Evolutionary conservation across 139 green algal species (phyloP).

Genomic region (Closterium sp.): DNA sequence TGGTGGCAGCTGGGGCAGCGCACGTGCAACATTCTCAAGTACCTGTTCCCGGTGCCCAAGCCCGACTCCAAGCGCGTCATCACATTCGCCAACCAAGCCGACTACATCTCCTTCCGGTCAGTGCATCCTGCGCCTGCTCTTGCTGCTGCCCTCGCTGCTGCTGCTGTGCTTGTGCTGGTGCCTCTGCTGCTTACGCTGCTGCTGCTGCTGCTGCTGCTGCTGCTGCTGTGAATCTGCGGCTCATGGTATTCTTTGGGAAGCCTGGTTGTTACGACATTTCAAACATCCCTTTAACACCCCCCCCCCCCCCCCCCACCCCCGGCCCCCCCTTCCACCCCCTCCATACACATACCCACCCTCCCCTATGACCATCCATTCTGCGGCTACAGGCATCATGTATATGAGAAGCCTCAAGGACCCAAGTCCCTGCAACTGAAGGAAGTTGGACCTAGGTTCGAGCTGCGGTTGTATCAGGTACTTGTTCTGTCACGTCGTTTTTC

Average conservation of each 20-base stretch:
- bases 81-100: conserved; percentile 76
- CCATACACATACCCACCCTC: too few species aligned
- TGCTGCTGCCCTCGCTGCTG: not conserved
- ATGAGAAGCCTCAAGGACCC: conserved; percentile 56
- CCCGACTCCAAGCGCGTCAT: conserved; percentile 85
- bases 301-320: not conserved
- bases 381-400: conserved; percentile 56
- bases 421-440: conserved; percentile 55
- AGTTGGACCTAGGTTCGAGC: conserved; percentile 57
- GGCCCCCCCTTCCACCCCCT: not conserved
- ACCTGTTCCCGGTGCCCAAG: conserved; percentile 93
- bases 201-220: not conserved
- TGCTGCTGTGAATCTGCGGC: too few species aligned
- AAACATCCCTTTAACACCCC: not conserved
- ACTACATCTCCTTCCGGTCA: conserved; percentile 87
- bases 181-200: not conserved
- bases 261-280: not conserved
- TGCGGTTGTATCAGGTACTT: conserved; percentile 55
- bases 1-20: conserved; percentile 72
- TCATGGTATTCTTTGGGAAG: too few species aligned
- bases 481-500: not conserved
- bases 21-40: conserved; percentile 85
- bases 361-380: too few species aligned
- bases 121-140: not conserved
- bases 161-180: not conserved